These are phyloP conservation scores for Poa annua DNA, from an alignment of 176 grass and related monocot genomes.

Conservation along the genomic window DNA sequence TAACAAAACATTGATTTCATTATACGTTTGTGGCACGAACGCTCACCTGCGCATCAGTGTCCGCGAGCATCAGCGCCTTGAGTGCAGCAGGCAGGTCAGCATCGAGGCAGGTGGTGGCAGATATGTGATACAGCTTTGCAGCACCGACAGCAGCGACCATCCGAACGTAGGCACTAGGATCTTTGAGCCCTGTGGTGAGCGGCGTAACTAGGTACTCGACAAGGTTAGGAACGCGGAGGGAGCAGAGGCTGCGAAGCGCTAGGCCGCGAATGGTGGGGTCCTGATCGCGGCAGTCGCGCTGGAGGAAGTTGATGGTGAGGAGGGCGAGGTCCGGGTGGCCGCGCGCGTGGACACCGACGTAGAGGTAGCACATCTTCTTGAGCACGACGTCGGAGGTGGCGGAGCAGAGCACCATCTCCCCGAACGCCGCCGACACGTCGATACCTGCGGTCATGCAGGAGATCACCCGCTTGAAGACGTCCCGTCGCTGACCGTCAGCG, in stretches of 20 bases:
- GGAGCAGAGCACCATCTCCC: conserved; percentile 99
- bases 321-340: conserved; percentile 90
- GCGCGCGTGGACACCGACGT: conserved; percentile 90
- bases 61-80: conserved; percentile 90
- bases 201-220: conserved; percentile 96
- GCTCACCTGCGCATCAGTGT: conserved; percentile 86
- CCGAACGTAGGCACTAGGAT: conserved; percentile 84
- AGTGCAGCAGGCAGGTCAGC: conserved; percentile 83
- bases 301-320: conserved; percentile 98
- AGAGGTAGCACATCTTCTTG: conserved; percentile 99
- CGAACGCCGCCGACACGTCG: conserved; percentile 94
- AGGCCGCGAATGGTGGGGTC: conserved; percentile 96
- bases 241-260: conserved; percentile 96
- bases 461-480: conserved; percentile 98
- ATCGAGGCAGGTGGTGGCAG: conserved; percentile 80
- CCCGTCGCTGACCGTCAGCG: conserved; percentile 81
- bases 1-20: background rate
- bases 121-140: conserved; percentile 96
- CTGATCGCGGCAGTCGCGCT: conserved; percentile 93
- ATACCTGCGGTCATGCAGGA: conserved; percentile 99
- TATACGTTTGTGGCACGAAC: background rate
- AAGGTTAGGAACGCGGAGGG: conserved; percentile 88
- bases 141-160: conserved; percentile 77
- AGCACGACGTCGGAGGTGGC: conserved; percentile 95
- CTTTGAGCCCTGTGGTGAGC: conserved; percentile 77